Base-by-base conservation (phyloP, 2,329 filamentous ascomycete genomes). In the Mycosphaerella sp. region DNA sequence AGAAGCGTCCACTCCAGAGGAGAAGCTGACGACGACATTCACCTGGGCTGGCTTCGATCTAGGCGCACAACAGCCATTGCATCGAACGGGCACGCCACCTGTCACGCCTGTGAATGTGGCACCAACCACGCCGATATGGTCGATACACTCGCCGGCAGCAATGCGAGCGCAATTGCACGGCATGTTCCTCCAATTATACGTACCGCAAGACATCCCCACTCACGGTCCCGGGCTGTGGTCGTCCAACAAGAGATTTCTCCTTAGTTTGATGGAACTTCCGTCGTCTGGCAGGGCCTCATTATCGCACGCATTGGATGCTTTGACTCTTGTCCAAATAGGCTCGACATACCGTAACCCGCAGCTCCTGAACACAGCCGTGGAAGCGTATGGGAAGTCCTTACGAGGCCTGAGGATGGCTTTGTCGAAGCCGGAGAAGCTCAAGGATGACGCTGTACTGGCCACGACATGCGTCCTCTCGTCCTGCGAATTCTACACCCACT, bases 401-500 rank as follows among this genome's bases (percentile, higher is more conserved):
- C 46, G 52, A 45, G 54, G 58, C 4, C 52, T 66, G 2, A 48
- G 53, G 12, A 47, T 47, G 1, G 45, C 49, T 3, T 45, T 53
- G 8, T 51, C 48, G 11, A 48, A 59, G 31, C 53, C 58, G n/a
- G 52, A 60, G 1, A 60, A 53, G 7, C 50, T 60, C 2, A 42
- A 56, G 14, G 58, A 61, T 14, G 65, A 67, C 39, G 57, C 61
- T 29, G 26, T 64, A 10, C 45, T 67, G 38, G 65, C 64, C 8
- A 60, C 66, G 2, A 60, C 58, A 3, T 58, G 55, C 11, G 51
- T 67, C 2, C 56, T 67, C 3, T 60, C 55, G 3, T 51, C 54
- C 5, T 66, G 63, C 41, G 64, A 65, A 44, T 59, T 67, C 32
- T 67, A 59, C 56, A 60, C 61, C 14, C 57, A 64, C 17, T 64